Evolutionary conservation across 768 basidiomycete genomes (phyloP).

Genomic region (Mycena olivaceomarginata): DNA sequence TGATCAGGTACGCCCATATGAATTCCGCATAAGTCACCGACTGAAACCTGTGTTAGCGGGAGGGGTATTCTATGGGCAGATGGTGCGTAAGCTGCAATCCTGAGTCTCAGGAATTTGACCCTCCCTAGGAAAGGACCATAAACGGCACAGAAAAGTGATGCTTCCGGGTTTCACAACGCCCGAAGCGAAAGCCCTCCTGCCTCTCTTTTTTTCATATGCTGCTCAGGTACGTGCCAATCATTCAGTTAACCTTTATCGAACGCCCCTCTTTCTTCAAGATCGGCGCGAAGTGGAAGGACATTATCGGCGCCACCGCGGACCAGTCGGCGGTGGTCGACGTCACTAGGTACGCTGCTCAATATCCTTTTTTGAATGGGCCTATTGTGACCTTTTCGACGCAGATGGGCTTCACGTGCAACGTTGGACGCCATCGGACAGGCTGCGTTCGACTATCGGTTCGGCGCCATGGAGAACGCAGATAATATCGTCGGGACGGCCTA

Average conservation of each 20-base stretch:
- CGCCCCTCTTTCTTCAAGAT: constrained; percentile 51
- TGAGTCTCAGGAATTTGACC: constrained; percentile 1
- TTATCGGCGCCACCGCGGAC: constrained; percentile 52
- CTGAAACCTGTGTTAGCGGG: constrained; percentile 40
- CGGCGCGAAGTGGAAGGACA: constrained; percentile 61
- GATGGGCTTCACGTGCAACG: constrained; percentile 66
- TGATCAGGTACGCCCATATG: constrained; percentile 43
- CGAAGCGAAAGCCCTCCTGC: constrained; percentile 64
- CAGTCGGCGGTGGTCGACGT: constrained; percentile 58
- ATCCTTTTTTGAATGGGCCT: constrained; percentile 30
- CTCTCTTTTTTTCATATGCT: constrained; percentile 62
- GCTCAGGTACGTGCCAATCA: constrained; percentile 44
- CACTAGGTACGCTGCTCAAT: constrained; percentile 42
- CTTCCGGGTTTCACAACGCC: constrained; percentile 67
- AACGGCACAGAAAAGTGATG: constrained; percentile 67
- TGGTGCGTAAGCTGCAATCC: constrained; percentile 43
- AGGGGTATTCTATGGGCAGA: constrained; percentile 54
- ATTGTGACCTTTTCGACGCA: constrained; percentile 29
- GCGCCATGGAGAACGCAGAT: constrained; percentile 58
- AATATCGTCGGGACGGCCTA: constrained; percentile 61
- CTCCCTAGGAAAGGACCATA: constrained; percentile 61
- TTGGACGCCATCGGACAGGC: constrained; percentile 72
- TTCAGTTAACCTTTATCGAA: constrained; percentile 29
- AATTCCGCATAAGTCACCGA: constrained; percentile 30
- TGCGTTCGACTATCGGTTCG: constrained; percentile 71